Evolutionary conservation across 2,329 filamentous ascomycete species (phyloP).

Genomic region (Diaporthe helianthi): DNA sequence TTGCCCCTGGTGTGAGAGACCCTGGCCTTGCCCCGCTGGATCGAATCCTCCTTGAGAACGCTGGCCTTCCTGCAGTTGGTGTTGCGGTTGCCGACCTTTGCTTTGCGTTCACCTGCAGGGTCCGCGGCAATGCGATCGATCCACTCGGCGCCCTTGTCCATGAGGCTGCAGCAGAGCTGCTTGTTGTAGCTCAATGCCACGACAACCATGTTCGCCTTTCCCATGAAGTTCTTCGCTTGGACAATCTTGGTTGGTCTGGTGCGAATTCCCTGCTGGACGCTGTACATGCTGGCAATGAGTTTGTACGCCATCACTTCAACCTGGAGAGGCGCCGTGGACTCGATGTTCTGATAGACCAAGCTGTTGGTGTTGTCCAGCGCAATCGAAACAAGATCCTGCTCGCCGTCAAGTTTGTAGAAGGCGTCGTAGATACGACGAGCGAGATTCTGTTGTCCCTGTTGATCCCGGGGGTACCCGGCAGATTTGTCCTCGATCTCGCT

Average conservation of each 20-base stretch:
- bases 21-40: background rate
- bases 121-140: background rate
- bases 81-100: background rate
- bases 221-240: background rate
- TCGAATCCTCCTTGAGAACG: background rate
- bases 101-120: background rate
- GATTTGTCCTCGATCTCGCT: background rate
- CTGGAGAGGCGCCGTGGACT: background rate
- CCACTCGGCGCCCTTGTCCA: background rate
- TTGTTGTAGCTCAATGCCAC: background rate
- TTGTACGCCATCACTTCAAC: background rate
- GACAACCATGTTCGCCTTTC: background rate
- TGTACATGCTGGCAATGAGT: background rate
- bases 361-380: background rate
- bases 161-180: background rate
- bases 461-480: background rate
- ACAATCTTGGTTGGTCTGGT: background rate
- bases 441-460: background rate
- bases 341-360: background rate
- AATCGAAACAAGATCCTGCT: background rate
- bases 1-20: background rate
- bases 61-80: background rate
- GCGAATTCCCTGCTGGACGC: background rate
- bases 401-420: background rate
- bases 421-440: background rate